Evolutionary conservation across 2,329 filamentous ascomycete species (phyloP), one percentile per base, ranked within the genome.

Genomic region (Harringtonia aguacate): DNA sequence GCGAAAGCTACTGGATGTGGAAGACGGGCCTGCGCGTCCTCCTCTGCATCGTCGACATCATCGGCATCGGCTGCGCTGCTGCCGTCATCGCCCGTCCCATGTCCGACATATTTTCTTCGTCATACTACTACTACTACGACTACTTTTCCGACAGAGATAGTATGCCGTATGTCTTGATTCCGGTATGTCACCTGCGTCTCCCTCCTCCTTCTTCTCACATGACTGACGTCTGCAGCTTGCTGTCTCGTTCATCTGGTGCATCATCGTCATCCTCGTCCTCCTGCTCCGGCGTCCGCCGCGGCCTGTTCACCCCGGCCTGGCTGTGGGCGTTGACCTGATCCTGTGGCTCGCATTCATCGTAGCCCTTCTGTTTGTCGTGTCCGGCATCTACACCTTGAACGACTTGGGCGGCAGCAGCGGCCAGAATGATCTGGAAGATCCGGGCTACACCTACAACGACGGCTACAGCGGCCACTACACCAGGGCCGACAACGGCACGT

Each of bases 311-410:
- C 50, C 50, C 10, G 50, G 48, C 20, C 13, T 50, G 14, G 39
- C 39, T 4, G 44, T 53, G n/a, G 47, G 36, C 29, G 2, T 48
- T 6, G 51, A 53, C 36, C 39, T 52, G 12, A 13, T 50, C 13
- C 43, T 52, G 21, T 50, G 48, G 45, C 45, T 52, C 3, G 18
- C 17, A 9, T 29, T 53, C 10, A 40, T 47, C 36, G 4, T 47
- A 28, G 29, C 42, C 2, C 9, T 37, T 8, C 6, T 43, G 15
- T 20, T 39, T 29, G 27, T 36, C 17, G 29, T 45, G 6, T 13
- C 31, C 8, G 39, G 39, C 17, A 37, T 34, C 17, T 12, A 8
- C 8, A n/a, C 20, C 14, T n/a, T 48, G 13, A 4, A 8, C 28
- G 1, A 20, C 9, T 41, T 41, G 10, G 35, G 36, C 43, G 3